These are phyloP conservation scores for Blastomyces emzantsi DNA, from an alignment of 2,329 filamentous ascomycete species.

Conservation along the genomic window DNA sequence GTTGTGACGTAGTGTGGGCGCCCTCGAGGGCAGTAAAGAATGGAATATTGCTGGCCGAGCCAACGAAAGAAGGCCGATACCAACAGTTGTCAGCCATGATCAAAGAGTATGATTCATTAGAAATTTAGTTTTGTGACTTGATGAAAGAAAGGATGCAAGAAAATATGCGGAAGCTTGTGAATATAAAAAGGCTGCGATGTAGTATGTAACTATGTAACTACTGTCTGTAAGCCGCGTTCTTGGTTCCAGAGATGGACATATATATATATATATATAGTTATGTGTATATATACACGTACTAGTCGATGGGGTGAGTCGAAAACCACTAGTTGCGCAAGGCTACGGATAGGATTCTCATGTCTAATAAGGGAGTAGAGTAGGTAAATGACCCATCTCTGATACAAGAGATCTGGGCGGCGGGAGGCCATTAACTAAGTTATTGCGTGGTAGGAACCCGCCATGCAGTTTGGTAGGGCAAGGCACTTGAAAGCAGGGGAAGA, in stretches of 20 bases:
- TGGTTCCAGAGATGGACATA: neutral
- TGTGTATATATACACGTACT: neutral
- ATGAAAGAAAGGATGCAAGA: neutral
- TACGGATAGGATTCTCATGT: conserved; percentile 4
- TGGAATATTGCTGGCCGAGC: neutral
- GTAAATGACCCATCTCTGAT: neutral
- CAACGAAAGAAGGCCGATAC: conserved; percentile 3
- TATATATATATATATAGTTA: neutral
- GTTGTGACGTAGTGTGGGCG: neutral
- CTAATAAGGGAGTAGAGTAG: neutral
- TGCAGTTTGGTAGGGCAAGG: neutral
- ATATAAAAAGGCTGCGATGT: neutral
- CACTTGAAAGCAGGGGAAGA: neutral
- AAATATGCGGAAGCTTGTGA: neutral
- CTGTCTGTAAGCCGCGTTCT: neutral
- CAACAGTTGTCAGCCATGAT: conserved; percentile 5
- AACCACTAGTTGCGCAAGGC: conserved; percentile 5
- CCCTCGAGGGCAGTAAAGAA: neutral
- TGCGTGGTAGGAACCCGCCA: conserved; percentile 4
- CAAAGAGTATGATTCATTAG: neutral
- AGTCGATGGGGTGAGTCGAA: neutral
- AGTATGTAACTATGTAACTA: too few species aligned
- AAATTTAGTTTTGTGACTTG: neutral
- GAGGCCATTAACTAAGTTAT: neutral
- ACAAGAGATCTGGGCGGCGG: conserved; percentile 1